Conservation (phyloP, 306 rosid species). For the Canavalia ensiformis region DNA sequence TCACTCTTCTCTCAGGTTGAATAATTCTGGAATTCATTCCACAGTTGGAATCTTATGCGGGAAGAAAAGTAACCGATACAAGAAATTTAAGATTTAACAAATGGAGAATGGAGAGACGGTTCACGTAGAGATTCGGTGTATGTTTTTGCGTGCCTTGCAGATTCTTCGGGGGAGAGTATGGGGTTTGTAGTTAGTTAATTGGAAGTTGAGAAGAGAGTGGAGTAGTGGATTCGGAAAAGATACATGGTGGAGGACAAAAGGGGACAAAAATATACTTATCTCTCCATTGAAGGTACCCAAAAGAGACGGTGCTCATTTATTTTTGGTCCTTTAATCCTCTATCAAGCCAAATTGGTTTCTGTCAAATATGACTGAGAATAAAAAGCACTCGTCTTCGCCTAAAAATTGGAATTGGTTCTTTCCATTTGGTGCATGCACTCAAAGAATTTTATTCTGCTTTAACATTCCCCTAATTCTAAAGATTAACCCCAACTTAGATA, state of each 20-base stretch:
- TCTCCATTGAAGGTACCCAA: conserved; percentile 42
- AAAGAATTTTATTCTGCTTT: conserved; percentile 44
- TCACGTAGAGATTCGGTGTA: neutral
- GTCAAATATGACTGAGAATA: conserved; percentile 17
- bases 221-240: conserved; percentile 46
- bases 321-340: conserved; percentile 32
- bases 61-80: neutral
- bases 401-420: conserved; percentile 43
- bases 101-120: neutral
- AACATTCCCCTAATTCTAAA: conserved; percentile 35
- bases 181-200: neutral
- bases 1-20: too few relatives aligned
- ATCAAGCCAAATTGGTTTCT: conserved; percentile 30
- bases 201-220: conserved; percentile 35
- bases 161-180: conserved; percentile 24
- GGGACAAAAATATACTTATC: conserved; percentile 51
- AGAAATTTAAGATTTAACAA: conserved; percentile 18
- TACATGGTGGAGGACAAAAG: conserved; percentile 28
- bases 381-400: conserved; percentile 6
- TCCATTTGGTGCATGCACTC: conserved; percentile 47
- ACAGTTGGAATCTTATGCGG: neutral
- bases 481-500: neutral
- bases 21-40: too few relatives aligned
- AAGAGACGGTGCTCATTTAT: conserved; percentile 23
- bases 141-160: conserved; percentile 34